phyloP scores from a whole-genome alignment of 148 eudicot species.

The Dysphania ambrosioides region DNA sequence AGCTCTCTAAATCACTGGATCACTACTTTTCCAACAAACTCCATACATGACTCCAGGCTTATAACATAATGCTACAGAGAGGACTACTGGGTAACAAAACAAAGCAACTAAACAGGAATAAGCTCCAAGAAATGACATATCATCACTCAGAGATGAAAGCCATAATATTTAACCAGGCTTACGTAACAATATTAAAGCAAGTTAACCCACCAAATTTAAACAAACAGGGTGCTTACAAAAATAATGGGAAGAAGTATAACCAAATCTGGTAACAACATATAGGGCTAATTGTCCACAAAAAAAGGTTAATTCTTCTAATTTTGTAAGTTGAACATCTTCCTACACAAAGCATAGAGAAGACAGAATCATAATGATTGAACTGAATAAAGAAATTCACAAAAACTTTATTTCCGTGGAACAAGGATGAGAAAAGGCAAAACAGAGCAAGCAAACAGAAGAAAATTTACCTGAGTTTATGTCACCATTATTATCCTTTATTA shows the following conservation, averaged over 20 bases:
- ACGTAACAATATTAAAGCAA: too few species aligned
- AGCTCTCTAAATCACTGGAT: not conserved
- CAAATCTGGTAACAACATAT: not conserved
- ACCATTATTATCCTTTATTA: constrained; percentile 53
- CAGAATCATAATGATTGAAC: not conserved
- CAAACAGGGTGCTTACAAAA: not conserved
- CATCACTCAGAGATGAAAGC: not conserved
- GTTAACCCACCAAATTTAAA: too few species aligned
- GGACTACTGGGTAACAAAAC: not conserved
- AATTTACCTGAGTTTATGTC: constrained; percentile 51
- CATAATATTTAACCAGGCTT: not conserved
- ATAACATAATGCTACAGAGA: not conserved
- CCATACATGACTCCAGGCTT: not conserved
- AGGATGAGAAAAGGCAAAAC: too few species aligned
- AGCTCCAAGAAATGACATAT: not conserved
- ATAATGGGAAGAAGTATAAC: not conserved
- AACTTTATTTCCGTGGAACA: too few species aligned
- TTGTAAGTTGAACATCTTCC: not conserved
- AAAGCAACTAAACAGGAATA: not conserved
- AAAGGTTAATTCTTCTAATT: not conserved
- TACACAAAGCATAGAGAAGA: not conserved
- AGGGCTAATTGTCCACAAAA: not conserved
- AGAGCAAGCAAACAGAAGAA: not conserved
- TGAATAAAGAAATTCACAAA: not conserved
- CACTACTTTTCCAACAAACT: not conserved